A percentile compares a stretch with the other conserved stretches of the same genome.
Conservation (phyloP, 108 stramenopile genomes). For the Fistulifera pelliculosa region DNA sequence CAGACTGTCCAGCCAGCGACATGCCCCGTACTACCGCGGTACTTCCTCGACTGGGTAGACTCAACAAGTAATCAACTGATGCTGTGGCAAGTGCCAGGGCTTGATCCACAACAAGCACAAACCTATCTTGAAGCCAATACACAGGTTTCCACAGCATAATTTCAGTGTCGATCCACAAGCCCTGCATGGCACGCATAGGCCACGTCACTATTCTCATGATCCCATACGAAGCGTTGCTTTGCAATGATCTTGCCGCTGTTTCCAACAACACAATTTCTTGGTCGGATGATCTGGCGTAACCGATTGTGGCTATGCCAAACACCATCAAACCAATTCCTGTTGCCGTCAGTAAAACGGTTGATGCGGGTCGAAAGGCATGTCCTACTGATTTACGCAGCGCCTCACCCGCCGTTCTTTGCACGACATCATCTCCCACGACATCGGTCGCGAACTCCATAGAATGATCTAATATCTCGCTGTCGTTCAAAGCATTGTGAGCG, state of each 20-base stretch:
- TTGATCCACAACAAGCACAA: no score
- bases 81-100: no score
- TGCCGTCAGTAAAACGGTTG: slow-evolving; percentile 10
- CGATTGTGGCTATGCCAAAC: slow-evolving; percentile 12
- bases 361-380: slow-evolving; percentile 65
- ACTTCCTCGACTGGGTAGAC: no score
- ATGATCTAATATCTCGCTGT: slow-evolving; percentile 81
- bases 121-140: no score
- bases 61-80: no score
- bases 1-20: no score
- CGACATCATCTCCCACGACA: slow-evolving; percentile 81
- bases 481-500: slow-evolving; percentile 75
- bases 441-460: slow-evolving; percentile 88
- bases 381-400: slow-evolving; percentile 75
- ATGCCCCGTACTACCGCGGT: no score
- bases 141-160: no score
- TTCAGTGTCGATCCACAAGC: no score
- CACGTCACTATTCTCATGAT: slow-evolving; percentile 3
- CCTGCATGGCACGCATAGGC: slow-evolving; percentile 1
- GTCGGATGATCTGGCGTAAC: slow-evolving; percentile 15
- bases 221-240: slow-evolving; percentile 8
- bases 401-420: slow-evolving; percentile 77
- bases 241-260: slow-evolving; percentile 9
- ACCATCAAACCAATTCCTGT: slow-evolving; percentile 16
- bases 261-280: slow-evolving; percentile 17